These are phyloP conservation scores for Penicillium soppii DNA, from an alignment of 495 filamentous ascomycete species.

Conservation along the genomic window DNA sequence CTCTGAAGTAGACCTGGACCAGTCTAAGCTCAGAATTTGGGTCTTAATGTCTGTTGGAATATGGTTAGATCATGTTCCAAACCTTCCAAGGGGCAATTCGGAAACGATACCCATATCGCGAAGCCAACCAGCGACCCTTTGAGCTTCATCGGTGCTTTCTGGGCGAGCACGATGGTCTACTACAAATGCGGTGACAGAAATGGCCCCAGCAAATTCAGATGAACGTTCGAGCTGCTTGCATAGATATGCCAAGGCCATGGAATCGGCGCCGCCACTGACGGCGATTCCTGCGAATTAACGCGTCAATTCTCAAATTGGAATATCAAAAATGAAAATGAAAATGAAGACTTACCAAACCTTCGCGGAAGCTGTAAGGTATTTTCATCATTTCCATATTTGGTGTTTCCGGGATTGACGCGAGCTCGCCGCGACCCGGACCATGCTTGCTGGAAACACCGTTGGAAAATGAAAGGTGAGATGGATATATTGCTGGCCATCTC, in stretches of 20 bases:
- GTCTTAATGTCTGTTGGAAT: constrained; percentile 45
- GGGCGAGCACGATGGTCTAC: constrained; percentile 75
- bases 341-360: constrained; percentile 2
- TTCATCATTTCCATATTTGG: constrained; percentile 3
- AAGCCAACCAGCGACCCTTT: constrained; percentile 56
- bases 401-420: constrained; percentile 2
- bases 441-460: constrained; percentile 10
- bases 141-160: constrained; percentile 68
- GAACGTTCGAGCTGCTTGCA: constrained; percentile 48
- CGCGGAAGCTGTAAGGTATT: constrained; percentile 3
- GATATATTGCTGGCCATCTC: constrained; percentile 8
- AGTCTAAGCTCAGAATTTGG: constrained; percentile 50
- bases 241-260: constrained; percentile 88
- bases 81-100: not conserved
- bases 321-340: constrained; percentile 10
- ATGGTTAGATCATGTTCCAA: constrained; percentile 13
- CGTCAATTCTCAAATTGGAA: not conserved
- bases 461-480: constrained; percentile 5
- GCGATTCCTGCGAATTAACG: constrained; percentile 61
- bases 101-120: constrained; percentile 33
- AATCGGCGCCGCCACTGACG: constrained; percentile 91
- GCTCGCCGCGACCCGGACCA: constrained; percentile 9
- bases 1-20: constrained; percentile 30
- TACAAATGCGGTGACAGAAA: constrained; percentile 61
- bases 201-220: constrained; percentile 15